Base-by-base conservation (phyloP, 2,329 filamentous ascomycete species). In the Aciculosporium take region DNA sequence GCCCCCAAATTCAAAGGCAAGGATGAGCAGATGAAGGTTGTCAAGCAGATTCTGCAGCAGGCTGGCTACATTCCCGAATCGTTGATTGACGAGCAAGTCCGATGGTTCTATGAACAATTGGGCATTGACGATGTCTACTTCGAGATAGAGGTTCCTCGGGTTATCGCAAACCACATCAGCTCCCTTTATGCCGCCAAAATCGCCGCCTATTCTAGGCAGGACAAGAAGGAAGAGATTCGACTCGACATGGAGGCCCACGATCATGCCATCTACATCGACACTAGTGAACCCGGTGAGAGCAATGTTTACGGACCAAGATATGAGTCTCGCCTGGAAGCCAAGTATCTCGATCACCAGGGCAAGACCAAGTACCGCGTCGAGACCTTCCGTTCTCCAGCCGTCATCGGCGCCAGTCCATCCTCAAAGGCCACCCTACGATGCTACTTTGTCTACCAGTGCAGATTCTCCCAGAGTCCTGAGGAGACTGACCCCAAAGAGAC, bases 51-150 rank as follows among this genome's bases (percentile, higher is more conserved):
- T 56, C 78, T 95, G 51, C 72, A 77, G 55, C 74, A 80, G 49
- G 83, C 81, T 56, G 84, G 81, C 45, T 95, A 93, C 74, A 84
- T 98, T 46, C 91, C 91, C 2, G 72, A 75, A 43, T 71, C 82
- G 40, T 83, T 94, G 50, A 74, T 95, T 48, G 83, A 93, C 48
- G 73, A 79, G 21, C 88, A 98, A 65, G 84, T 88, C 39, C 73
- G 77, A 45, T 98, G 91, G 89, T 98, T 98, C 70, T 98, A 98
- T 69, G 84, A 91, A 59, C 83, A 93, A 62, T 77, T 98, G 20
- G 91, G 91, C 52, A 98, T 98, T 54, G 91, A 98, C 56, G 91
- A 95, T 70, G 89, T 94, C 65, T 96, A 95, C 71, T 96, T 96
- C 67, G 79, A 88, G 58, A 87, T 89, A 50, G 88, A 95, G 67